These are phyloP conservation scores for Flaveria sonorensis DNA, from an alignment of 129 eudicot species.

Conservation along the genomic window DNA sequence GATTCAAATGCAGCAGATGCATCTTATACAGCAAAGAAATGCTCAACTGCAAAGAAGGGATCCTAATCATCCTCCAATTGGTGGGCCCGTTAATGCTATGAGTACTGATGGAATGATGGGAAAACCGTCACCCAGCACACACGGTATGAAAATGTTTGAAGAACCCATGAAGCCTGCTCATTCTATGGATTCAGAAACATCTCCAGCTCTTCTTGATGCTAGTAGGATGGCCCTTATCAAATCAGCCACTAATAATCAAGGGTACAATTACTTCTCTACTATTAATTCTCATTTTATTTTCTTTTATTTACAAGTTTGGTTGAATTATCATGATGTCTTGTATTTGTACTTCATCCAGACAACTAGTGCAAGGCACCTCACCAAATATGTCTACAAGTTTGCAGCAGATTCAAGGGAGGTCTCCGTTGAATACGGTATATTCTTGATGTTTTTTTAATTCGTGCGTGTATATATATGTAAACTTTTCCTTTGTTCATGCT, in stretches of 20 bases:
- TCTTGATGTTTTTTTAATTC: not conserved
- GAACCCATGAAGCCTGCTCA: slow-evolving; percentile 80
- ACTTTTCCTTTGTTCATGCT: slow-evolving; percentile 19
- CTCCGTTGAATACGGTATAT: slow-evolving; percentile 69
- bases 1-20: slow-evolving; percentile 95
- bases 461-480: slow-evolving; percentile 12
- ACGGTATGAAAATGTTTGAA: slow-evolving; percentile 80
- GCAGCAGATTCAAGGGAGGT: slow-evolving; percentile 89
- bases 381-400: slow-evolving; percentile 72
- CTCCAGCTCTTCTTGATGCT: slow-evolving; percentile 81
- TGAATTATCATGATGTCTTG: slow-evolving; percentile 27
- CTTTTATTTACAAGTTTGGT: slow-evolving; percentile 7
- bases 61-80: slow-evolving; percentile 85
- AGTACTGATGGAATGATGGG: slow-evolving; percentile 79
- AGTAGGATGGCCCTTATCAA: slow-evolving; percentile 90
- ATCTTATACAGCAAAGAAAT: slow-evolving; percentile 87
- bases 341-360: slow-evolving; percentile 66
- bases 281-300: not conserved
- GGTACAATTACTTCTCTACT: slow-evolving; percentile 47
- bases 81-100: slow-evolving; percentile 64
- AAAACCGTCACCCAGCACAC: slow-evolving; percentile 78
- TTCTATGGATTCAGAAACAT: slow-evolving; percentile 75
- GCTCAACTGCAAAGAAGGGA: slow-evolving; percentile 92
- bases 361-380: slow-evolving; percentile 83
- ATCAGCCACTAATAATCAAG: slow-evolving; percentile 84